These are phyloP conservation scores for Triticum timopheevii DNA, from an alignment of 176 grass and related monocot genomes.

Conservation along the genomic window DNA sequence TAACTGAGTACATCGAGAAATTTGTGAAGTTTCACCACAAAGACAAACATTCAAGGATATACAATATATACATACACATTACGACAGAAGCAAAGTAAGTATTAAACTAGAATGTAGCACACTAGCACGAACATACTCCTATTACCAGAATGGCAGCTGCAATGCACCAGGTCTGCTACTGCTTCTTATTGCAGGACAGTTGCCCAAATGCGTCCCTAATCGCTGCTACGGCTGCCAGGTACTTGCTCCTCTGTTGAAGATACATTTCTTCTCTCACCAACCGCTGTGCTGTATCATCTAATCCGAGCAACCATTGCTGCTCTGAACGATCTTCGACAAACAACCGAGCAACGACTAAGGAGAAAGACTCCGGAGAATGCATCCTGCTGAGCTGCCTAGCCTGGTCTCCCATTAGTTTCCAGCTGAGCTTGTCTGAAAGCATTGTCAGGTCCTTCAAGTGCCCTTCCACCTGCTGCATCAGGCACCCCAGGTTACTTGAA, in stretches of 20 bases:
- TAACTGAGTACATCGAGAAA: slow-evolving; percentile 7
- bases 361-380: slow-evolving; percentile 56
- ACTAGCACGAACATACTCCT: neutral
- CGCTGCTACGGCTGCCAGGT: slow-evolving; percentile 38
- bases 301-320: slow-evolving; percentile 53
- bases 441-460: slow-evolving; percentile 55
- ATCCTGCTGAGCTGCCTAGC: slow-evolving; percentile 26
- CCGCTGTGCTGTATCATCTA: slow-evolving; percentile 19
- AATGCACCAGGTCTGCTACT: slow-evolving; percentile 20
- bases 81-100: neutral
- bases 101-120: neutral
- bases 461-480: slow-evolving; percentile 60
- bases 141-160: neutral
- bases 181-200: slow-evolving; percentile 40
- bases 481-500: slow-evolving; percentile 36
- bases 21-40: slow-evolving; percentile 1
- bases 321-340: slow-evolving; percentile 54
- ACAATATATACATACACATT: slow-evolving; percentile 27
- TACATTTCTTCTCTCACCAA: slow-evolving; percentile 25
- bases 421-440: slow-evolving; percentile 73
- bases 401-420: slow-evolving; percentile 22
- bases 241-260: slow-evolving; percentile 51
- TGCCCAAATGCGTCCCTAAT: slow-evolving; percentile 45
- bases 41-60: neutral
- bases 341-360: slow-evolving; percentile 56